These are phyloP conservation scores for Claviceps capensis DNA, from an alignment of 2,329 filamentous ascomycete genomes.

Conservation along the genomic window DNA sequence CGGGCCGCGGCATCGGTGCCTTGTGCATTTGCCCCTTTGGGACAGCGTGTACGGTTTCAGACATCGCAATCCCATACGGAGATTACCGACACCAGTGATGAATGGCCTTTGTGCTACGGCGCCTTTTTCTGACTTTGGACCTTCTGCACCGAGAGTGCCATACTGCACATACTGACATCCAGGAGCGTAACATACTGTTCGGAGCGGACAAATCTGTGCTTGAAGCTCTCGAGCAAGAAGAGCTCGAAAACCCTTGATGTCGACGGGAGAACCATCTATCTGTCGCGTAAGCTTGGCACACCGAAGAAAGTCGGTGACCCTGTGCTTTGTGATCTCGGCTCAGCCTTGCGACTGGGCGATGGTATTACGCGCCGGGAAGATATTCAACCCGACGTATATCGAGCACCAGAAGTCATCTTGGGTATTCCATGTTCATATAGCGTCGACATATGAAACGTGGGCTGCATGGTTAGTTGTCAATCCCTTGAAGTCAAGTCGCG, in stretches of 20 bases:
- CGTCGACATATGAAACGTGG: conserved; percentile 39
- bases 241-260: conserved; percentile 23
- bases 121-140: conserved; percentile 29
- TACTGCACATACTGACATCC: conserved; percentile 33
- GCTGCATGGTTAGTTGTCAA: conserved; percentile 27
- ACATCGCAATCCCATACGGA: conserved; percentile 23
- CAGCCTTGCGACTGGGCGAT: conserved; percentile 22
- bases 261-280: conserved; percentile 27
- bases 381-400: conserved; percentile 27
- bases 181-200: conserved; percentile 33
- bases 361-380: conserved; percentile 18
- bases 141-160: conserved; percentile 31
- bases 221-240: conserved; percentile 22
- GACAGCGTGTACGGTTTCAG: no score
- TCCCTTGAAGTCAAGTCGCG: no score
- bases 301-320: conserved; percentile 19
- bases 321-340: conserved; percentile 36
- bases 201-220: conserved; percentile 26
- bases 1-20: conserved; percentile 16
- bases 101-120: conserved; percentile 21
- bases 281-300: conserved; percentile 23
- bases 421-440: conserved; percentile 29
- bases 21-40: conserved; percentile 22
- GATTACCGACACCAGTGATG: conserved; percentile 21
- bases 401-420: conserved; percentile 33